Conservation (phyloP, 208 protist genomes). For the Phytomonas francai region DNA sequence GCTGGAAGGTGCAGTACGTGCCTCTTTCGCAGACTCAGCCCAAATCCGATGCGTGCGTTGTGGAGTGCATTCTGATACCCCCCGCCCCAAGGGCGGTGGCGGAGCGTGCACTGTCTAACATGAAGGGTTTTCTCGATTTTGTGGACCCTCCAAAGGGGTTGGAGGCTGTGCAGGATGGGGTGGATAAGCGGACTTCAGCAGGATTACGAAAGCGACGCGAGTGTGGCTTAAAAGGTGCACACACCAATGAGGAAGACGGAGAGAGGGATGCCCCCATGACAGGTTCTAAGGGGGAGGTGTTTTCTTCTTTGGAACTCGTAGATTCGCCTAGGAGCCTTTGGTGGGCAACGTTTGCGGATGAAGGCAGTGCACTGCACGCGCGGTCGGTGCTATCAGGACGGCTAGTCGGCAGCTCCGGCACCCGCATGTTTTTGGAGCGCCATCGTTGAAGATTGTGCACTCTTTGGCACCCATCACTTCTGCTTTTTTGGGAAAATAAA, state of each 20-base stretch:
- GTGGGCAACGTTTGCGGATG: constrained; percentile 65
- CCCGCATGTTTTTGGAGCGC: constrained; percentile 73
- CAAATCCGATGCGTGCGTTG: constrained; percentile 49
- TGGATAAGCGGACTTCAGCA: background rate
- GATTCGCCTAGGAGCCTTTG: constrained; percentile 12
- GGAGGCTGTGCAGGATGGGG: background rate
- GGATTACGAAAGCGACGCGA: background rate
- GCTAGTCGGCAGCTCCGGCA: constrained; percentile 59
- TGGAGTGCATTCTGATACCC: constrained; percentile 53
- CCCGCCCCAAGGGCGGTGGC: constrained; percentile 32
- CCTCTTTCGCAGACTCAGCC: constrained; percentile 25
- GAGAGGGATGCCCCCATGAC: background rate
- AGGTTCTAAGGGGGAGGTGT: constrained; percentile 6
- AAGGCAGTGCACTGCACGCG: constrained; percentile 74
- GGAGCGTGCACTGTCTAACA: constrained; percentile 42
- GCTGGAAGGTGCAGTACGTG: constrained; percentile 72
- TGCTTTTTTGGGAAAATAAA: background rate
- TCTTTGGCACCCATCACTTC: background rate
- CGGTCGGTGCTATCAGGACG: constrained; percentile 74
- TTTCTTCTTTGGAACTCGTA: constrained; percentile 1
- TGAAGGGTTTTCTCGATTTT: constrained; percentile 65
- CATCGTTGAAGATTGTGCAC: constrained; percentile 12
- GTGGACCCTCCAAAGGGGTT: constrained; percentile 20
- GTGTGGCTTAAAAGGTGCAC: background rate
- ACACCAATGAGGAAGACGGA: background rate